phyloP scores from a whole-genome alignment of 306 rosid genomes.

The Castanea mollissima region DNA sequence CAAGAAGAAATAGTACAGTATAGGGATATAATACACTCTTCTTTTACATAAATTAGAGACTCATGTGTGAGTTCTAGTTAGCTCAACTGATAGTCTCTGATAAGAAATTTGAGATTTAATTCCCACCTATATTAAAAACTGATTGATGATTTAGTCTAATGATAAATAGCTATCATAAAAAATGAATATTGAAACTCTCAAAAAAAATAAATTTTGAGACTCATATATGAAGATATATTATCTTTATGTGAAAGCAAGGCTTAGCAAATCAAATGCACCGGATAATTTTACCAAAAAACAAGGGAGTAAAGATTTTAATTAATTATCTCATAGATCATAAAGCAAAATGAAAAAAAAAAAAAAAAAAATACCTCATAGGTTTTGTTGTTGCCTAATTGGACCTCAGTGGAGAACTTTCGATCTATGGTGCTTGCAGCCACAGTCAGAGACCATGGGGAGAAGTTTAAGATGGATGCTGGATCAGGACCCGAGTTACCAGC shows the following conservation, averaged over 20 bases:
- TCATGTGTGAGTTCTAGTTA: no score
- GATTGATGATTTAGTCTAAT: rapidly evolving
- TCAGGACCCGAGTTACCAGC: slow-evolving; percentile 37
- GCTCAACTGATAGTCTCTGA: no score
- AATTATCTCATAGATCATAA: no score
- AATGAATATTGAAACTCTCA: rapidly evolving
- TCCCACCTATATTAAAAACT: rapidly evolving
- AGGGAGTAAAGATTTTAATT: background rate
- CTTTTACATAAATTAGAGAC: no score
- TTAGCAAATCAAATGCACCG: no score
- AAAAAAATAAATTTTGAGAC: no score
- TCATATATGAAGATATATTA: no score
- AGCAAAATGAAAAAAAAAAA: no score
- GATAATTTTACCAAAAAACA: background rate
- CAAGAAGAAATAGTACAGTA: no score
- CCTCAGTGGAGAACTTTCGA: slow-evolving; percentile 40
- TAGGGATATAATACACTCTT: no score
- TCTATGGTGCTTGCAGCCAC: slow-evolving; percentile 50
- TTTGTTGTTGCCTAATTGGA: slow-evolving; percentile 34
- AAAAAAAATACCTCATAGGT: slow-evolving; percentile 27
- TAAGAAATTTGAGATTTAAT: rapidly evolving
- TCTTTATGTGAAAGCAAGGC: no score
- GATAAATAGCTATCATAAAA: rapidly evolving
- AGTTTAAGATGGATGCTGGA: slow-evolving; percentile 3
- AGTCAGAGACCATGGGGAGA: slow-evolving; percentile 45